Conservation (phyloP, 1,139 yeast genomes). For the Sugiyamaella sp. region DNA sequence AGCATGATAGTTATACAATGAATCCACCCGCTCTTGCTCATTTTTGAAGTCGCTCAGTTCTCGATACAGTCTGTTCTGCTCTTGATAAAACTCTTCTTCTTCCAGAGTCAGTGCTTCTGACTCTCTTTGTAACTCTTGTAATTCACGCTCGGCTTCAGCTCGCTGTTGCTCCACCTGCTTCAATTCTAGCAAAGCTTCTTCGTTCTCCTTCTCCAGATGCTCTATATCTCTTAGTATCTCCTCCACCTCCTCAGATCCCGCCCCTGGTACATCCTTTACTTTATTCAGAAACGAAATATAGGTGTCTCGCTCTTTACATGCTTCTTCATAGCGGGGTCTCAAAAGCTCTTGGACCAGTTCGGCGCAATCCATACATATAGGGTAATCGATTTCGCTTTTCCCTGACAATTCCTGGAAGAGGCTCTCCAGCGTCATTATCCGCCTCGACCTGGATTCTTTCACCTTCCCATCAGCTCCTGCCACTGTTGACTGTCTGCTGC, state of each 20-base stretch:
- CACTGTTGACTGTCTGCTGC: not conserved
- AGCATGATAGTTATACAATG: slow-evolving; percentile 62
- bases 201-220: slow-evolving; percentile 34
- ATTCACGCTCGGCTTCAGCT: slow-evolving; percentile 40
- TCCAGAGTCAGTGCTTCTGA: slow-evolving; percentile 43
- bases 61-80: slow-evolving; percentile 56
- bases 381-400: slow-evolving; percentile 81
- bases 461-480: not conserved
- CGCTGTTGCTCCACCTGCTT: slow-evolving; percentile 42
- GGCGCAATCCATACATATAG: slow-evolving; percentile 88
- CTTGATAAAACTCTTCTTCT: slow-evolving; percentile 49
- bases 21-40: slow-evolving; percentile 62
- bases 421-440: slow-evolving; percentile 55
- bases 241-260: slow-evolving; percentile 49
- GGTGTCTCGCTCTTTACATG: slow-evolving; percentile 75
- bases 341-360: slow-evolving; percentile 65
- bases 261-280: slow-evolving; percentile 58
- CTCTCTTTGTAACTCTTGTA: slow-evolving; percentile 37
- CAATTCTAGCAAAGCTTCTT: slow-evolving; percentile 38
- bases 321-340: slow-evolving; percentile 70
- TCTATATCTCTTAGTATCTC: slow-evolving; percentile 50
- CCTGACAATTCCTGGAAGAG: slow-evolving; percentile 67
- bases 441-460: slow-evolving; percentile 45
- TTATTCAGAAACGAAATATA: slow-evolving; percentile 74
- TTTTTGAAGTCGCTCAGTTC: slow-evolving; percentile 52